Evolutionary conservation across 148 eudicot species (phyloP), one percentile per base, ranked within the genome.

Genomic region (Cornus suecica): DNA sequence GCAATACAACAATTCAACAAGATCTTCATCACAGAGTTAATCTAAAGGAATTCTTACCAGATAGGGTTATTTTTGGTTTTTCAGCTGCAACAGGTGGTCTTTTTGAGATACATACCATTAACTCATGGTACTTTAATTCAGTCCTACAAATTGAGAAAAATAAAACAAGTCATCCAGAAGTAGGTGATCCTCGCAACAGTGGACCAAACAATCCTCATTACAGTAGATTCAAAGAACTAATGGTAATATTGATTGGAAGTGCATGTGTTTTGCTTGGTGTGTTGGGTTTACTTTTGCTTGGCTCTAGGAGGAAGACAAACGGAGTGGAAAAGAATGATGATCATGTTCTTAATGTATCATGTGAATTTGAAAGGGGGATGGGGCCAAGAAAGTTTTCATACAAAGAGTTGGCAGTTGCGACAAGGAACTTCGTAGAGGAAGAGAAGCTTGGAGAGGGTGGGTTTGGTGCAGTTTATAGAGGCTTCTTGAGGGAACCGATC

Each of bases 101-200:
- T 16, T 20, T 29, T 11, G 78, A 48, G 25, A 45, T 28, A 4
- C 70, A 66, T 26, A 52, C 41, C 2, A 31, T 75, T 45, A 8
- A n/a, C 22, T 75, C 79, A 1, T 80, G 83, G 83, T 25, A 45
- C 25, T 80, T 71, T 29, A 75, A 68, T 37, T 80, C 83, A 20
- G 48, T 0, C 37, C 27, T 80, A 29, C 45, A 52, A 25, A 8
- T 32, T 8, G 29, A 27, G 27, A 14, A 37, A 13, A 48, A 13
- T 48, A 16, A 11, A 13, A 48, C 54, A 13, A 48, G 3, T 48
- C 54, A 13, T 25, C 23, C 41, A 52, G 52, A 8, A n/a, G 29
- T 16, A 65, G 29, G 9, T 37, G 42, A 37, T 37, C 42, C 7
- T 27, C 31, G 11, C 30, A n/a, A 23, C 15, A 65, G 18, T 23